Percentiles rank a stretch among this genome's conserved stretches.
Conservation (phyloP, 345 rosid genomes). For the Mercurialis annua region DNA sequence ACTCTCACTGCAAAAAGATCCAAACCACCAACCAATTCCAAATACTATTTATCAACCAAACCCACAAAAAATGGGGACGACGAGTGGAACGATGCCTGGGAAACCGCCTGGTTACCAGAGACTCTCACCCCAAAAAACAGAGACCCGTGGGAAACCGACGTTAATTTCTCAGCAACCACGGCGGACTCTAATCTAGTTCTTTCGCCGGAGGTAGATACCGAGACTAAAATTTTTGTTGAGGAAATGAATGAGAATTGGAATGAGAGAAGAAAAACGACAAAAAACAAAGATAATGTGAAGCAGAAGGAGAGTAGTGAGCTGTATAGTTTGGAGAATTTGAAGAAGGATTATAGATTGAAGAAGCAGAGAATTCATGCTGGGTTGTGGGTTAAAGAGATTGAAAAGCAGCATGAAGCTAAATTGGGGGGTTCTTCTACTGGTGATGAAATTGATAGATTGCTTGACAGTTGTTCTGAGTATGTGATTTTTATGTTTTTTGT, state of each 20-base stretch:
- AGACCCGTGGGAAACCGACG: slow-evolving; percentile 85
- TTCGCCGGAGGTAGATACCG: slow-evolving; percentile 52
- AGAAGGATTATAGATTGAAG: slow-evolving; percentile 87
- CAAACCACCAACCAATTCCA: slow-evolving; percentile 10
- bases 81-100: slow-evolving; percentile 96
- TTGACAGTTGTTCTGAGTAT: slow-evolving; percentile 85
- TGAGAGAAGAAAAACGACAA: slow-evolving; percentile 52
- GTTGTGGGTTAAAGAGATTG: slow-evolving; percentile 88
- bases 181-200: slow-evolving; percentile 19
- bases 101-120: slow-evolving; percentile 84
- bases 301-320: slow-evolving; percentile 28
- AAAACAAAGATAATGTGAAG: slow-evolving; percentile 27
- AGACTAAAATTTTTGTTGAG: slow-evolving; percentile 86
- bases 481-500: not conserved
- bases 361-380: slow-evolving; percentile 90
- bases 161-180: slow-evolving; percentile 50
- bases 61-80: slow-evolving; percentile 43
- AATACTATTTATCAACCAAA: slow-evolving; percentile 31
- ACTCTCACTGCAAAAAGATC: not conserved
- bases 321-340: slow-evolving; percentile 77
- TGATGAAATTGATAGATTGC: slow-evolving; percentile 81
- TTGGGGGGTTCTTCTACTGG: slow-evolving; percentile 46
- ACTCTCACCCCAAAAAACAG: slow-evolving; percentile 51
- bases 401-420: slow-evolving; percentile 74
- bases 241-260: slow-evolving; percentile 90